phyloP scores from a whole-genome alignment of 2,329 filamentous ascomycete species.

The Colletotrichum musicola region DNA sequence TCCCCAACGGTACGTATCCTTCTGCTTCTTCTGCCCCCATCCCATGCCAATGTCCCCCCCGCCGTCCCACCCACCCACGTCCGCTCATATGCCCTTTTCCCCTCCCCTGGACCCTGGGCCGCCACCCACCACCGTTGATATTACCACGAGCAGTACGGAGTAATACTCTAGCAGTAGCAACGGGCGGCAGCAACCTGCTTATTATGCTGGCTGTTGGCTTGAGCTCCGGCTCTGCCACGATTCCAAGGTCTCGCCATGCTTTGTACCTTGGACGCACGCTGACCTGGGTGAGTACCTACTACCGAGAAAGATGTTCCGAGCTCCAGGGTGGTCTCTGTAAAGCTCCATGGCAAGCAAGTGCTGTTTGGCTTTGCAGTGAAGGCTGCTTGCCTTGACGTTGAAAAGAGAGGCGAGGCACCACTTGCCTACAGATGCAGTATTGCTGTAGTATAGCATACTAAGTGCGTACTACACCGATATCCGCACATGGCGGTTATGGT shows the following conservation, averaged over 20 bases:
- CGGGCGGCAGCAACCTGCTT: neutral
- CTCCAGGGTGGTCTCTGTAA: no score
- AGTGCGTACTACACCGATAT: no score
- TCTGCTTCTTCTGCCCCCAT: constrained; percentile 3
- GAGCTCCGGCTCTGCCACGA: constrained; percentile 26
- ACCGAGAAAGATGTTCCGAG: no score
- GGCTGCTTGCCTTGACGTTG: no score
- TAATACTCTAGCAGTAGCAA: constrained; percentile 8
- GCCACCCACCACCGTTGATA: constrained; percentile 17
- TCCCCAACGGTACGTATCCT: neutral
- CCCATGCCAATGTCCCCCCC: constrained; percentile 16
- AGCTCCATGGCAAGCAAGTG: no score
- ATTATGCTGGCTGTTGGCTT: constrained; percentile 21
- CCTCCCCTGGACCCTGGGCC: constrained; percentile 28
- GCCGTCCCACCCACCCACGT: constrained; percentile 27
- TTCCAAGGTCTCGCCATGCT: neutral
- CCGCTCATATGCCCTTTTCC: constrained; percentile 22
- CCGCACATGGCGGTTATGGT: neutral
- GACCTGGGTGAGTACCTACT: no score
- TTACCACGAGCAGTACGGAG: constrained; percentile 18
- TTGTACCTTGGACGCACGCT: no score
- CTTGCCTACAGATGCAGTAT: no score
- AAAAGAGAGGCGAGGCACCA: no score
- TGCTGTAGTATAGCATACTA: no score
- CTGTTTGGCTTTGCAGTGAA: no score